phyloP scores from a whole-genome alignment of 2,329 filamentous ascomycete genomes.

The Falciphora oryzae region DNA sequence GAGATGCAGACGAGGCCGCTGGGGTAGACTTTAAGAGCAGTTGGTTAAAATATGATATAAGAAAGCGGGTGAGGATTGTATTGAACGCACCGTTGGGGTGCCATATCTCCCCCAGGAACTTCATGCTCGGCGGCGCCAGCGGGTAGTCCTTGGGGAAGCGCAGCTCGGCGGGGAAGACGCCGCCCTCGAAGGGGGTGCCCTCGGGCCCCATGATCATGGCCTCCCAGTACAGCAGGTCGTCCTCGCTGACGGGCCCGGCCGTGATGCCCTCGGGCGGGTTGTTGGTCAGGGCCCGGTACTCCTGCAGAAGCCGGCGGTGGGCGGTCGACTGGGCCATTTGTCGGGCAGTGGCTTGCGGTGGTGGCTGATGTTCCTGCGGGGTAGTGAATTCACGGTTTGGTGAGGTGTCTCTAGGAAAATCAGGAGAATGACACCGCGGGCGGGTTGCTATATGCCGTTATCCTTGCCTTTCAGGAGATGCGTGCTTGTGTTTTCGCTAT shows the following conservation, averaged over 20 bases:
- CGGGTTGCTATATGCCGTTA: too few species aligned
- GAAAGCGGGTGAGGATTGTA: conserved; percentile 5
- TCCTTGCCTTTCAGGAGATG: too few species aligned
- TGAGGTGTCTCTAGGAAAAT: neutral
- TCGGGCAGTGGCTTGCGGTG: neutral
- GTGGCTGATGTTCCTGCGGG: neutral
- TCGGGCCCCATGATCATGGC: conserved; percentile 93
- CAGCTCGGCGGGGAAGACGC: conserved; percentile 90
- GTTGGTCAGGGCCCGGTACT: conserved; percentile 90
- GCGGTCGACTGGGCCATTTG: conserved; percentile 56
- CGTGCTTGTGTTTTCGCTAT: too few species aligned
- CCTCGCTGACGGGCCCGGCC: conserved; percentile 86
- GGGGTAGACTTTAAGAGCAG: conserved; percentile 63
- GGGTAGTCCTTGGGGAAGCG: conserved; percentile 96
- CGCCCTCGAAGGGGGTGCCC: conserved; percentile 92
- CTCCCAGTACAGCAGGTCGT: conserved; percentile 95
- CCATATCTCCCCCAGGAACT: conserved; percentile 89
- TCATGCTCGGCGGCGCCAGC: conserved; percentile 93
- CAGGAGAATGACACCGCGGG: too few species aligned
- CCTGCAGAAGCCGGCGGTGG: conserved; percentile 81
- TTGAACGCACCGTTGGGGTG: conserved; percentile 77
- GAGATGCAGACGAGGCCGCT: conserved; percentile 94
- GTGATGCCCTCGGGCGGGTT: conserved; percentile 98
- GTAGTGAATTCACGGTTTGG: neutral
- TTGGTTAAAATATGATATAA: conserved; percentile 1